Percentiles rank a stretch among this genome's conserved stretches.
Evolutionary conservation across 139 green algal species (phyloP).

Genomic region (Chlorella sp.): DNA sequence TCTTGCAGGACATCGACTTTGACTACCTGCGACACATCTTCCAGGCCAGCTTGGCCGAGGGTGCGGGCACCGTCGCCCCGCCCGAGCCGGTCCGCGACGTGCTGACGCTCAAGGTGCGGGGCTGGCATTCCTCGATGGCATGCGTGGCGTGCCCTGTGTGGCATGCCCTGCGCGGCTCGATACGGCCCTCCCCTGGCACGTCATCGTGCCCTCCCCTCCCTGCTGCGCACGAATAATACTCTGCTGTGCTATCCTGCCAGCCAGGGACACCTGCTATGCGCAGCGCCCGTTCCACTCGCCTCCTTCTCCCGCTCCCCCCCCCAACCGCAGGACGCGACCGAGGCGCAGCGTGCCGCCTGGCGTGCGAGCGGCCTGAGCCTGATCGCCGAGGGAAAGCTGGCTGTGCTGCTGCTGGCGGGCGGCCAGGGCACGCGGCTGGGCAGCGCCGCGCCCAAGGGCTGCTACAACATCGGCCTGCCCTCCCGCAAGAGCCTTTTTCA

Average conservation of each 20-base stretch:
- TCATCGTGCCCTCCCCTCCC: too few relatives aligned
- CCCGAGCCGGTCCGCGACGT: slow-evolving; percentile 27
- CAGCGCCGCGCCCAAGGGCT: slow-evolving; percentile 86
- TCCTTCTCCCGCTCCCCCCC: neutral
- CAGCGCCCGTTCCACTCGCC: too few relatives aligned
- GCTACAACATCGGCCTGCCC: slow-evolving; percentile 93
- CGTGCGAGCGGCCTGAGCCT: slow-evolving; percentile 40
- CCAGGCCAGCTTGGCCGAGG: slow-evolving; percentile 42
- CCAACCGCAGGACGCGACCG: slow-evolving; percentile 22
- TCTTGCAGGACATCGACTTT: slow-evolving; percentile 50
- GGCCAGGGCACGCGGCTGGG: slow-evolving; percentile 94
- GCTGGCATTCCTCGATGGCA: too few relatives aligned
- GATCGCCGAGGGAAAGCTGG: slow-evolving; percentile 70
- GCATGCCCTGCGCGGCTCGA: too few relatives aligned
- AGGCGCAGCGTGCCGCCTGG: slow-evolving; percentile 41
- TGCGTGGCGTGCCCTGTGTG: too few relatives aligned
- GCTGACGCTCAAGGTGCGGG: slow-evolving; percentile 27
- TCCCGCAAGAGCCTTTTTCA: slow-evolving; percentile 91
- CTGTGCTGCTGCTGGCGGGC: slow-evolving; percentile 86
- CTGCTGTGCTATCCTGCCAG: too few relatives aligned
- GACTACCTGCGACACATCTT: slow-evolving; percentile 50
- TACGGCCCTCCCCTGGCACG: too few relatives aligned
- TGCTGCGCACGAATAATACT: too few relatives aligned
- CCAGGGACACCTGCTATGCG: too few relatives aligned
- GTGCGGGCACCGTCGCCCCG: slow-evolving; percentile 1